Percentiles rank a stretch among this genome's conserved stretches.
Evolutionary conservation across 257 asterid genomes (phyloP).

Genomic region (Nicotiana sylvestris): DNA sequence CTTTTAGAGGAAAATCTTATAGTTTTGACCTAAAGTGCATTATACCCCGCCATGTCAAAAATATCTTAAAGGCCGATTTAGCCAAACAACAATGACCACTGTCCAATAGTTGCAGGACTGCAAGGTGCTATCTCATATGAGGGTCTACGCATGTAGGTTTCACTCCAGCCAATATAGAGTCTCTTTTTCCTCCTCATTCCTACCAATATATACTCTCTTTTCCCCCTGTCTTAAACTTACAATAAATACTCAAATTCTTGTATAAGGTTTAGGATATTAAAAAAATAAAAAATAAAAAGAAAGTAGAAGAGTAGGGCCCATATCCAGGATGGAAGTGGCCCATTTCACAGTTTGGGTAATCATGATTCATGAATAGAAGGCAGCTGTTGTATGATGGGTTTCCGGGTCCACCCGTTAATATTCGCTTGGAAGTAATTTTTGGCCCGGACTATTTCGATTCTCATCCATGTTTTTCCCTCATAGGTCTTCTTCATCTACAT

Average conservation of each 20-base stretch:
- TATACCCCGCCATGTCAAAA: too few relatives aligned
- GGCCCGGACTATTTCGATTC: background rate
- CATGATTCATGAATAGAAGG: conserved; percentile 19
- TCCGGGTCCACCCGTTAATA: conserved; percentile 23
- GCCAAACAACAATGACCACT: background rate
- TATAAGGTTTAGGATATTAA: background rate
- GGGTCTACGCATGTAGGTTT: conserved; percentile 19
- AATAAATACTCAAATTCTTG: conserved; percentile 5
- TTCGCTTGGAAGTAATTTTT: background rate
- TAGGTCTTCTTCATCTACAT: background rate
- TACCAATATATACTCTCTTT: background rate
- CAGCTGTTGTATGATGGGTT: conserved; percentile 21
- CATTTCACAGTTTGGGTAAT: conserved; percentile 14
- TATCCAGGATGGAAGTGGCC: conserved; percentile 17
- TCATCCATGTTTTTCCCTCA: conserved; percentile 3
- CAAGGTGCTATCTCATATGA: background rate
- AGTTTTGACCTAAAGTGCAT: too few relatives aligned
- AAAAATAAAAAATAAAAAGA: background rate
- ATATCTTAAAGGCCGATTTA: too few relatives aligned
- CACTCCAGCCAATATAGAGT: conserved; percentile 14
- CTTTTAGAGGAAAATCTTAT: too few relatives aligned
- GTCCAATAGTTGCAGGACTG: background rate
- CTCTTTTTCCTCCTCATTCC: too few relatives aligned
- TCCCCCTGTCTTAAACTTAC: too few relatives aligned
- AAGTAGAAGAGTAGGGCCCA: background rate